Evolutionary conservation across 495 filamentous ascomycete species (phyloP).

Genomic region (Oidiodendron maius): DNA sequence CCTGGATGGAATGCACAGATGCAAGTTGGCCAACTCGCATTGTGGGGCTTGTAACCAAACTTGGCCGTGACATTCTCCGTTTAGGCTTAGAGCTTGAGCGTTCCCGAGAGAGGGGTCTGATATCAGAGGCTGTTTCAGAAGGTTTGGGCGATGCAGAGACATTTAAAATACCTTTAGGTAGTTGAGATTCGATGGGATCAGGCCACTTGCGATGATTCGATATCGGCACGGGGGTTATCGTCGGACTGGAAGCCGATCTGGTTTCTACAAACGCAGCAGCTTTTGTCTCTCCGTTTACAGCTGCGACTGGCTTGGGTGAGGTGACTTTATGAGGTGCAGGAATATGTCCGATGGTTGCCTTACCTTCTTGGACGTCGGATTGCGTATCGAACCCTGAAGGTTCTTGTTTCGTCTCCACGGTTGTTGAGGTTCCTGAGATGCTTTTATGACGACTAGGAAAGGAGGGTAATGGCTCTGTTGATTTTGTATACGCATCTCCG

Average conservation of each 20-base stretch:
- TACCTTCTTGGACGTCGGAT: background rate
- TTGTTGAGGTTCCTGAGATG: background rate
- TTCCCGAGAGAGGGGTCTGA: slow-evolving; percentile 1
- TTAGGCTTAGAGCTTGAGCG: slow-evolving; percentile 1
- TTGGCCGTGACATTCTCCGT: slow-evolving; percentile 12
- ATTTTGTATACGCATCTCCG: background rate
- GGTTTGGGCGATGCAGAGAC: slow-evolving; percentile 14
- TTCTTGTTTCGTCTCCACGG: background rate
- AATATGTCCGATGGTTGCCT: background rate
- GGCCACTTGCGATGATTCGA: slow-evolving; percentile 1
- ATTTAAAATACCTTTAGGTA: slow-evolving; percentile 18
- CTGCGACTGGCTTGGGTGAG: background rate
- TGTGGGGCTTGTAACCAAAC: slow-evolving; percentile 8
- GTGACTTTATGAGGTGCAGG: background rate
- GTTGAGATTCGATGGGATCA: slow-evolving; percentile 20
- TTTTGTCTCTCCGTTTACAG: background rate
- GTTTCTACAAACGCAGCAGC: background rate
- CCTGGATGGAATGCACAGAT: background rate
- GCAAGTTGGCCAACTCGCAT: slow-evolving; percentile 3
- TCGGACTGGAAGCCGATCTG: background rate
- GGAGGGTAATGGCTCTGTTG: background rate
- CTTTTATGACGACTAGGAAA: background rate
- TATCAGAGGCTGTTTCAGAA: slow-evolving; percentile 5
- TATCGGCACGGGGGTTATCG: background rate
- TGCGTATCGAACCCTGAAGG: background rate